Evolutionary conservation across 1,139 yeast genomes (phyloP), one percentile per base, ranked within the genome.

Genomic region (Nakaseomyces bracarensis): DNA sequence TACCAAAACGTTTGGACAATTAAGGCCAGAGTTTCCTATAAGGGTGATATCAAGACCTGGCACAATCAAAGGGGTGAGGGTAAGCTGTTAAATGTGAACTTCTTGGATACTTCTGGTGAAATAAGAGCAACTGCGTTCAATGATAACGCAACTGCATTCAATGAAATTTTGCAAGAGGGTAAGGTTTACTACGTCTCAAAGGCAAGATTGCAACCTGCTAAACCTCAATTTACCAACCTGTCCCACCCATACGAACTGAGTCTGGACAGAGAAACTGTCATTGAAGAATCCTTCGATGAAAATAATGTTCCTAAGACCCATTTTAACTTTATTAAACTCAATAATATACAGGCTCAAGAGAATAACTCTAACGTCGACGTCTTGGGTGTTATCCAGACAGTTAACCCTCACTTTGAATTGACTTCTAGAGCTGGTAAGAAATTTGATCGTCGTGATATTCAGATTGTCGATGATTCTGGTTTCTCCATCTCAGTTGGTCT

Each of bases 61-160:
- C 75, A 84, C 41, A 87, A 87, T 56, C 79, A 78, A 45, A 74
- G 80, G 55, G 95, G 96, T 46, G 87, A 82, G 51, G 98, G 98
- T 42, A 84, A 85, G 61, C 72, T 93, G 47, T 86, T 93, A 68
- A 82, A 82, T 53, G 86, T 86, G 33, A 85, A 87, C 53, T 77
- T 93, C 50, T 68, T 89, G 49, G 99, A 93, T 60, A 95, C 93
- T 60, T 82, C 96, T 5, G 96, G 94, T 55, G 98, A 91, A 67
- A 93, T 93, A 54, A 76, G 94, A 56, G 97, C 95, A 13, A 87
- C 97, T 7, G 96, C 94, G 3, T 93, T 93, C 65, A 85, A 84
- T 60, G 93, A 86, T 36, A 74, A 76, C 50, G 96, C 93, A 6
- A 95, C 84, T 47, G 77, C 76, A 57, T 82, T 75, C 56, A 81